Evolutionary conservation across 2,329 filamentous ascomycete species (phyloP).

Genomic region (Rhynchosporium agropyri): DNA sequence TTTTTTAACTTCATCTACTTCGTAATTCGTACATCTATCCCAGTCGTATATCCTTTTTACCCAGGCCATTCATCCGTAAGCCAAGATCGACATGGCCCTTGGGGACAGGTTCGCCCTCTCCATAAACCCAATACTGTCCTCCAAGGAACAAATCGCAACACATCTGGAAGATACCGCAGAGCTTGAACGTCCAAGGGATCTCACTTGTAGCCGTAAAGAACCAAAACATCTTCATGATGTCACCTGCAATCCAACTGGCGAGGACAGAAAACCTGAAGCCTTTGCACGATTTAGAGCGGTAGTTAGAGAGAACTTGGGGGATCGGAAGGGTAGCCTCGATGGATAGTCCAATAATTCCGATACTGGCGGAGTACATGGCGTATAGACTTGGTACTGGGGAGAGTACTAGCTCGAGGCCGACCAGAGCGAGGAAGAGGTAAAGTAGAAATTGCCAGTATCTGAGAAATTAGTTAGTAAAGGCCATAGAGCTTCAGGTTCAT

Average conservation of each 20-base stretch:
- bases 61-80: conserved; percentile 24
- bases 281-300: conserved; percentile 68
- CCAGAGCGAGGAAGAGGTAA: conserved; percentile 64
- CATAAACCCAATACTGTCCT: conserved; percentile 73
- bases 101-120: conserved; percentile 48
- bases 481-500: background rate
- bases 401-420: conserved; percentile 68
- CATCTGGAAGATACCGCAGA: conserved; percentile 81
- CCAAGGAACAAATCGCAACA: conserved; percentile 75
- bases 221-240: conserved; percentile 86
- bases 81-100: conserved; percentile 33
- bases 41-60: conserved; percentile 40
- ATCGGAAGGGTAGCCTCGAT: conserved; percentile 82
- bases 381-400: conserved; percentile 61
- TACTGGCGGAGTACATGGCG: conserved; percentile 63
- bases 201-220: conserved; percentile 72
- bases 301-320: conserved; percentile 76
- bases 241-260: conserved; percentile 76
- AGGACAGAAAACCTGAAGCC: conserved; percentile 78
- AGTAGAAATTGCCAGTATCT: conserved; percentile 79
- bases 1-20: conserved; percentile 10
- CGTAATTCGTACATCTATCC: conserved; percentile 25
- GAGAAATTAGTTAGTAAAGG: conserved; percentile 12
- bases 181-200: conserved; percentile 79
- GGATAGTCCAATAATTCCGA: conserved; percentile 75